Evolutionary conservation across 495 filamentous ascomycete species (phyloP), one percentile per base, ranked within the genome.

Genomic region (Sordaria brevicollis): DNA sequence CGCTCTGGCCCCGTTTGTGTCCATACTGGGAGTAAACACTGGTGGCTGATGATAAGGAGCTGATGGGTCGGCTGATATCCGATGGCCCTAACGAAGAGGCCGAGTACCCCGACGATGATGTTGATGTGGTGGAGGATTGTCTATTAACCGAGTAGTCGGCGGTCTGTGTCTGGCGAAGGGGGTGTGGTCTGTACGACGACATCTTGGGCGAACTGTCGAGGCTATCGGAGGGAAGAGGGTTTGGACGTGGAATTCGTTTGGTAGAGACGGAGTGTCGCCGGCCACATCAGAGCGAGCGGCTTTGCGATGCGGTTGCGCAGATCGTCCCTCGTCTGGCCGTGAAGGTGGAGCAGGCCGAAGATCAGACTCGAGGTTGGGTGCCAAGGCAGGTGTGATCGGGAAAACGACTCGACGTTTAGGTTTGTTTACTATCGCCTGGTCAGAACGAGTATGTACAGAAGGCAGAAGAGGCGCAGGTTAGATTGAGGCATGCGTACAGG

Each of bases 1-100:
- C 93, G 76, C 91, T 94, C 76, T 89, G 88, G 38, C 92, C 92
- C 71, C 93, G 86, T 79, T 88, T 91, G 74, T 94, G 92, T 17
- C 88, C 85, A 33, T 83, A 71, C 49, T 81, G 74, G 33, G 79
- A 81, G 72, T 87, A 86, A 34, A 81, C 81, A 76, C 87, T 89
- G n/a, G 92, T 94, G 10, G 85, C 86, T 72, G 86, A 86, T n/a
- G 92, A 92, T 35, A 89, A 79, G 8, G 91, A 73, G 69, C 74
- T 93, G 76, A 91, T 93, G 65, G 91, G 88, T 57, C 90, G 88
- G 74, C 90, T 91, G 21, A 89, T 83, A 17, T 89, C 84, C 71
- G 88, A 90, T 2, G 85, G 82, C 72, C 86, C 80, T 4, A 88
- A 77, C 17, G 91, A 93, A 38, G 80, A 83, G 73, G 87, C 82